Evolutionary conservation across 2,329 filamentous ascomycete genomes (phyloP).

Genomic region (Neonectria hederae): DNA sequence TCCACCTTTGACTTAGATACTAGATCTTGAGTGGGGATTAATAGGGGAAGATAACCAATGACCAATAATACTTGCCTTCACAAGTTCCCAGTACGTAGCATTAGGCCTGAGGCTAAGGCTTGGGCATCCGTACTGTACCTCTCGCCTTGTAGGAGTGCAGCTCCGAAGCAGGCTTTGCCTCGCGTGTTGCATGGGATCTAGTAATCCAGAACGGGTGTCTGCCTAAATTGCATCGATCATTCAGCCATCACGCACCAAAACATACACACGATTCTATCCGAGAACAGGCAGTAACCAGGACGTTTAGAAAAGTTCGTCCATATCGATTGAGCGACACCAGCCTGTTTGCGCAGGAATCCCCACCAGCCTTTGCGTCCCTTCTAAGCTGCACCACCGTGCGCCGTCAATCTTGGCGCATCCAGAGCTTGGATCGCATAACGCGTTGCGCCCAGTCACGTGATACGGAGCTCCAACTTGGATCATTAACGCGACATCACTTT

Average conservation of each 20-base stretch:
- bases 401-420: neutral
- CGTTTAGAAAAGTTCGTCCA: too few species aligned
- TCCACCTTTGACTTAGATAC: neutral
- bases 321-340: neutral
- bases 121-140: neutral
- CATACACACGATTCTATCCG: neutral
- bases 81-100: too few species aligned
- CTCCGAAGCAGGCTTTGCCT: neutral
- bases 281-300: neutral
- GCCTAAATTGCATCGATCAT: neutral
- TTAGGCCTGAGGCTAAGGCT: neutral
- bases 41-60: neutral
- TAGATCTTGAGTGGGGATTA: neutral
- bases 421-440: slow-evolving; percentile 40
- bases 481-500: slow-evolving; percentile 56
- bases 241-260: neutral
- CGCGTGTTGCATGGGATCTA: neutral
- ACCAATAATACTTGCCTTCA: neutral
- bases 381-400: neutral
- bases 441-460: slow-evolving; percentile 50
- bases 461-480: slow-evolving; percentile 36
- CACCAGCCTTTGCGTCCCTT: neutral
- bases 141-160: neutral
- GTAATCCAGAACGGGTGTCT: neutral
- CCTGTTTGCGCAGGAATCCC: neutral